Evolutionary conservation across 345 rosid genomes (phyloP), one percentile per base, ranked within the genome.

Genomic region (Murraya koenigii): DNA sequence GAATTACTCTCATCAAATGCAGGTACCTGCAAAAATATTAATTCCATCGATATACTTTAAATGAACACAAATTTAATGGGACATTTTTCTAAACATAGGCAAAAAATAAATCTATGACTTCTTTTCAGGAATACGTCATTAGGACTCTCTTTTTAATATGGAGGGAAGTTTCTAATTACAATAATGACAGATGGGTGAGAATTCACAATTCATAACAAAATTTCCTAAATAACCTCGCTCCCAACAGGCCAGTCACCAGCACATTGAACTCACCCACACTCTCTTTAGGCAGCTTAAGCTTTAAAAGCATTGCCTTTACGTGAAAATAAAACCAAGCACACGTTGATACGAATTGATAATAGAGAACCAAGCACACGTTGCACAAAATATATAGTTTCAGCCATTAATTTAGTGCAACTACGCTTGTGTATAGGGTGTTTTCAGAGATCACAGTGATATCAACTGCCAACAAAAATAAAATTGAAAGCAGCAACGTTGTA

Each of bases 1-100:
- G 89, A 90, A 83, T 82, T 81, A 60, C 77, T 79, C 54, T 83
- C 86, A 39, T 89, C 85, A 41, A 91, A 71, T 35, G 91, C 90
- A 22, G 99, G 98, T 58, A 84, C 84, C 96, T 95, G 85, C 76
- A 78, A 54, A 70, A 36, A 36, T 35, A 52, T 11, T 44, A 35
- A 70, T 54, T 23, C 33, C 63, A 71, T 36, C 32, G 36, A 28
- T 72, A 80, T 68, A 35, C 69, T 20, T 52, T 70, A 7, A 30
- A 30, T 59, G 32, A 20, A 52, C 8, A 52, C 39, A 70, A 70
- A 52, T 19, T 70, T 52, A 33, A 44, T 3, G 6, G 20, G 1
- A 39, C 17, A 36, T 17, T 23, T 25, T 44, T 26, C 47, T 41
- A 14, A 44, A n/a, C 58, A 26, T 25, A 41, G 72, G 58, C 33